Conservation (phyloP, 2,329 filamentous ascomycete species). For the Cryphonectria carpinicola region DNA sequence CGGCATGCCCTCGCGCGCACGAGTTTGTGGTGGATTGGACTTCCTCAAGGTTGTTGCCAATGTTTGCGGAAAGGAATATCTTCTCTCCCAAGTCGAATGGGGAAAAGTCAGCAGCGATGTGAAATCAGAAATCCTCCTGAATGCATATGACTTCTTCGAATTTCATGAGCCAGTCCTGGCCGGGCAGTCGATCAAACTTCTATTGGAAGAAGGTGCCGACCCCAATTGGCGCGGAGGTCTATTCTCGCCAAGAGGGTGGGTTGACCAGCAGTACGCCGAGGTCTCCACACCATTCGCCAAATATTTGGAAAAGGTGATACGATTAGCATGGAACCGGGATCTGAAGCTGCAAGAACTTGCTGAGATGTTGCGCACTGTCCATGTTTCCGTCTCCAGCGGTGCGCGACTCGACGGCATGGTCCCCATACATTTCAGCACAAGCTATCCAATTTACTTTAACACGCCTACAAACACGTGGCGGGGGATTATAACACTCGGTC, state of each 20-base stretch:
- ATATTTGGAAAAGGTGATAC: background rate
- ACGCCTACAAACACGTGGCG: no score
- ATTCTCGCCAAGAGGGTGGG: background rate
- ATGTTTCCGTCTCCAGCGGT: background rate
- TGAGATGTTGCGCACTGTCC: background rate
- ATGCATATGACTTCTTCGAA: rapidly evolving
- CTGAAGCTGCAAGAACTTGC: no score
- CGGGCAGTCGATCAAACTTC: background rate
- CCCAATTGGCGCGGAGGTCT: background rate
- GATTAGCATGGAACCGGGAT: rapidly evolving
- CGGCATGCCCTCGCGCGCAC: no score
- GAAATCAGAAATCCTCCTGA: background rate
- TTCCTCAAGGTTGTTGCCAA: background rate
- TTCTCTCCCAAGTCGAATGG: background rate
- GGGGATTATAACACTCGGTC: no score
- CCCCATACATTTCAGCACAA: background rate
- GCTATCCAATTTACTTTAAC: no score
- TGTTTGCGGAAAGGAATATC: background rate
- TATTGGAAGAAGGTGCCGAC: background rate
- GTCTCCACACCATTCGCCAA: background rate
- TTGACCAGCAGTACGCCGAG: background rate
- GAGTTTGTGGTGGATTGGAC: background rate
- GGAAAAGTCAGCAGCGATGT: background rate
- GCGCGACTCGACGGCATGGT: background rate
- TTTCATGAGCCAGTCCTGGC: no score